Conservation (phyloP, 73 alveolate species). For the Stentor roeselii region DNA sequence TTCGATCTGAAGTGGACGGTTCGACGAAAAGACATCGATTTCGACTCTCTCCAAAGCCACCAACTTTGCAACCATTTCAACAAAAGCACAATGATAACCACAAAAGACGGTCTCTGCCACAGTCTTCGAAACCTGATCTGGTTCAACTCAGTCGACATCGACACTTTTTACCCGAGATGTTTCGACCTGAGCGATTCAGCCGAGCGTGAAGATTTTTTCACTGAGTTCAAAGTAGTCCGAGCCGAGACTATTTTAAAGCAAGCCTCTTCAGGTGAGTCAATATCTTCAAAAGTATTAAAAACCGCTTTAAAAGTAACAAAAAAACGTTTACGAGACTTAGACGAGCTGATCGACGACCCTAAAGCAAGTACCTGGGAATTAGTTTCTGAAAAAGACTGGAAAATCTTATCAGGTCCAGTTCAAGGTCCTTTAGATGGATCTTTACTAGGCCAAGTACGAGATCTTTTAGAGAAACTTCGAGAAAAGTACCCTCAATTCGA, state of each 20-base stretch:
- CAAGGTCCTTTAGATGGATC: constrained; percentile 40
- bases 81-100: constrained; percentile 76
- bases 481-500: constrained; percentile 38
- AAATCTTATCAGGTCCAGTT: constrained; percentile 56
- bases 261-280: not conserved
- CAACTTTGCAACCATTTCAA: constrained; percentile 64
- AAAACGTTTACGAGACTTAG: constrained; percentile 39
- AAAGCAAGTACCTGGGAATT: constrained; percentile 37
- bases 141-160: constrained; percentile 81
- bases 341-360: constrained; percentile 59
- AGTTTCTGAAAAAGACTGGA: constrained; percentile 72
- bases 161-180: constrained; percentile 91
- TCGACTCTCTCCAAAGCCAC: constrained; percentile 31
- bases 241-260: constrained; percentile 60
- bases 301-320: constrained; percentile 51
- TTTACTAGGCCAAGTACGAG: constrained; percentile 36
- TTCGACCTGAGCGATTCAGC: constrained; percentile 81
- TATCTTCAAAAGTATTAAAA: constrained; percentile 39
- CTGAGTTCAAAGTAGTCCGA: constrained; percentile 63
- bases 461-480: constrained; percentile 12
- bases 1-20: constrained; percentile 44
- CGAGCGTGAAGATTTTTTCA: constrained; percentile 82
- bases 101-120: constrained; percentile 85
- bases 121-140: constrained; percentile 78
- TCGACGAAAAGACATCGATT: constrained; percentile 40